Base-by-base conservation (phyloP, 352 stramenopile species). In the Sclerospora graminicola region DNA sequence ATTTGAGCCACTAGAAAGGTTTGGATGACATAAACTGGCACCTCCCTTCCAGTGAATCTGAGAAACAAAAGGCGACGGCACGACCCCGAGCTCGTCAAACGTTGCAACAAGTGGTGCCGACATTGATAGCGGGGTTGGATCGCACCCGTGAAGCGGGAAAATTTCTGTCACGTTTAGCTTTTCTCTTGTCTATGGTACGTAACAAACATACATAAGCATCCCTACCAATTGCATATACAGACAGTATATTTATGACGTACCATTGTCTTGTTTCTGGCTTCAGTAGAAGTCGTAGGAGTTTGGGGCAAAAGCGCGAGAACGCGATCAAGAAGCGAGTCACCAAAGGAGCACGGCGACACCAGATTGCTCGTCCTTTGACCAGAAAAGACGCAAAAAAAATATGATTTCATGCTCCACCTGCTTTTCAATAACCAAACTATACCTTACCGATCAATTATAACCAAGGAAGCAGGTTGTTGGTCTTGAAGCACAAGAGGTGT, bases 391-490 rank as follows among this genome's bases (percentile, higher is more conserved):
- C 5, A 41, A 0, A 40, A 23, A n/a, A n/a, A n/a, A n/a, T n/a
- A n/a, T n/a, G n/a, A n/a, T n/a, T n/a, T n/a, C n/a, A n/a, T n/a
- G n/a, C n/a, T n/a, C n/a, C n/a, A n/a, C n/a, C n/a, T n/a, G 38
- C 38, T 23, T 9, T 14, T 24, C 29, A 34, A 11, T 27, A 10
- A 38, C 4, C 16, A 54, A 11, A 50, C 4, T 20, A 15, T 13
- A 36, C n/a, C 55, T 21, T 48, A 89, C 77, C 77, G 53, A 48
- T 90, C 78, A 21, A 90, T 31, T 20, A 90, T 57, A 8, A 90
- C 51, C 30, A 90, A 32, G 0, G 75, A 72, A 0, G 78, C 72
- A 10, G 50, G n/a, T 32, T 82, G 57, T 26, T 69, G 57, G 5
- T 51, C 54, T 38, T 80, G 62, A 4, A 78, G 24, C 1, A 50